phyloP scores from a whole-genome alignment of 2,329 filamentous ascomycete species.

The Botryotinia narcissicola region DNA sequence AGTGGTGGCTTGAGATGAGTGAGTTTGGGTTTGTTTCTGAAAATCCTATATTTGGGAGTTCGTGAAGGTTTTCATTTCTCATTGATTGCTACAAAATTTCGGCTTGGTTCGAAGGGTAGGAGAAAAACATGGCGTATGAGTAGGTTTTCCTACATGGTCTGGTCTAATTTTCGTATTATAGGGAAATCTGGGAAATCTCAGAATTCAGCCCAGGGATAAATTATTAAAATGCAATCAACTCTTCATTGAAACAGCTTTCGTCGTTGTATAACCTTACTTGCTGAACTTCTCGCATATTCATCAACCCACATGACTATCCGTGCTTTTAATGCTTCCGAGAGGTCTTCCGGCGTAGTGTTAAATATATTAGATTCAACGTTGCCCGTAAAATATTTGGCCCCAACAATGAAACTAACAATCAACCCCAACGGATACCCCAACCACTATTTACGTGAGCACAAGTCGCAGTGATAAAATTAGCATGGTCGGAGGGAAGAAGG shows the following conservation, averaged over 20 bases:
- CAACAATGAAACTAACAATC: background rate
- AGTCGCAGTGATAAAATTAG: conserved; percentile 29
- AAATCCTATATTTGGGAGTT: background rate
- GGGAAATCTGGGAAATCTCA: background rate
- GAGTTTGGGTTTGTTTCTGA: background rate
- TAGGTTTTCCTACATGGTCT: background rate
- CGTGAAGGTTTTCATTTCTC: conserved; percentile 2
- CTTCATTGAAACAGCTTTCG: background rate
- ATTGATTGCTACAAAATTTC: background rate
- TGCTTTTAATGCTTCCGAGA: background rate
- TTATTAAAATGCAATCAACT: background rate
- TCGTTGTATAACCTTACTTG: background rate
- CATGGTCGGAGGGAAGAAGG: conserved; percentile 32
- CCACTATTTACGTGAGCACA: conserved; percentile 30
- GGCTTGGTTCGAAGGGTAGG: background rate
- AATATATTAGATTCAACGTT: background rate
- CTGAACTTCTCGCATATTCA: background rate
- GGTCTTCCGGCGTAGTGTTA: background rate
- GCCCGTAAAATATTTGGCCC: background rate
- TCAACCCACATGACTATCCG: background rate
- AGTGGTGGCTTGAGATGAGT: conserved; percentile 41
- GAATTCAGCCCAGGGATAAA: background rate
- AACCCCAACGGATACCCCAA: conserved; percentile 2
- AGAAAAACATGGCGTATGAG: conserved; percentile 7
- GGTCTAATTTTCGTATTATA: background rate